A percentile compares a stretch with the other conserved stretches of the same genome.
phyloP scores from a whole-genome alignment of 805 yeast species.

The Candida sithepensis region DNA sequence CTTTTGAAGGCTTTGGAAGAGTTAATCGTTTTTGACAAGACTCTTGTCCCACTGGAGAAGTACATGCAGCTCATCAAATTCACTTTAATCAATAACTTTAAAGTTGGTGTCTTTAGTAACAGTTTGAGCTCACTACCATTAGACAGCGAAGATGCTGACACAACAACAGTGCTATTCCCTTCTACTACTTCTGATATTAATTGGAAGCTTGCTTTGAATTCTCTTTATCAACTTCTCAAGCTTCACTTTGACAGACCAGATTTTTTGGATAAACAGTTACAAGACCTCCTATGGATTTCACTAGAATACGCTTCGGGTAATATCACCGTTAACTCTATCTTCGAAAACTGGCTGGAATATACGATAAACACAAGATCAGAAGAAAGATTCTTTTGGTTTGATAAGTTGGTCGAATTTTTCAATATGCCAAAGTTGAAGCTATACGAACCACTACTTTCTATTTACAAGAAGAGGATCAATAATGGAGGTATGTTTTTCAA shows the following conservation, averaged over 20 bases:
- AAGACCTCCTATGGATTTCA: slow-evolving; percentile 30
- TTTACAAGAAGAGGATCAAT: slow-evolving; percentile 27
- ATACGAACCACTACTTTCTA: slow-evolving; percentile 18
- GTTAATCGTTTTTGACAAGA: slow-evolving; percentile 42
- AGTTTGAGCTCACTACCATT: slow-evolving; percentile 23
- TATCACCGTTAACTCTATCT: slow-evolving; percentile 17
- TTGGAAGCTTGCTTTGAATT: slow-evolving; percentile 25
- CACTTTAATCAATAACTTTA: slow-evolving; percentile 31
- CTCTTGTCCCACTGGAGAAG: slow-evolving; percentile 26
- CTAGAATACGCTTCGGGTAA: slow-evolving; percentile 27
- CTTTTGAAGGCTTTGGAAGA: slow-evolving; percentile 42
- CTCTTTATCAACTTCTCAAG: slow-evolving; percentile 28
- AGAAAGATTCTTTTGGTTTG: slow-evolving; percentile 27
- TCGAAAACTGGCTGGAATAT: slow-evolving; percentile 21
- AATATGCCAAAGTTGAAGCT: slow-evolving; percentile 22
- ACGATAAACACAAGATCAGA: slow-evolving; percentile 9
- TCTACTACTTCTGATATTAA: slow-evolving; percentile 29
- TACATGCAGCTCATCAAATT: slow-evolving; percentile 32
- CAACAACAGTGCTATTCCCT: slow-evolving; percentile 28
- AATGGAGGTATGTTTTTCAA: slow-evolving; percentile 30
- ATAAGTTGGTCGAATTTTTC: slow-evolving; percentile 25
- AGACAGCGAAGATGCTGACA: slow-evolving; percentile 20
- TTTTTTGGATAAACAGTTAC: slow-evolving; percentile 16
- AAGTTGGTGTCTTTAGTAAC: slow-evolving; percentile 27
- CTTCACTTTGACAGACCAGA: slow-evolving; percentile 13